Evolutionary conservation across 108 stramenopile species (phyloP), one percentile per base, ranked within the genome.

Genomic region (Cyclotella distinguenda): DNA sequence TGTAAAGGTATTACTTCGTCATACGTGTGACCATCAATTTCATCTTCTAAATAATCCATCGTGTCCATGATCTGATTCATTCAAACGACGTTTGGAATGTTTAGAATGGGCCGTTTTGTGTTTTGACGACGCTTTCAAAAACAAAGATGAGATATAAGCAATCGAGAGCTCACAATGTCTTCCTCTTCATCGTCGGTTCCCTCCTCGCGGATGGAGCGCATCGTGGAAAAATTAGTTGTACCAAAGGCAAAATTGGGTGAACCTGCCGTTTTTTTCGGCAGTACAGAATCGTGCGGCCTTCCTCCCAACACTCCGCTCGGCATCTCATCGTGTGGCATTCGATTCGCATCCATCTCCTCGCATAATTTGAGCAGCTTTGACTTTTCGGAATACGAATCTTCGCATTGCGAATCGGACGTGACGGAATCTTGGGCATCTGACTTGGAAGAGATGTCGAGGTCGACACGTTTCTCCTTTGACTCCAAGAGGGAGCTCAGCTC

Each of bases 1-100:
- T 87, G 84, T 9, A 88, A 43, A 9, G 90, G 90, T 23, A 89
- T 78, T n/a, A 89, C 48, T 35, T 89, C 88, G 25, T 85, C 83
- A 48, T 85, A 77, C 23, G 85, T 75, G 38, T 79, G 56, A 31
- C 64, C 72, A 33, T 89, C 88, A 39, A 85, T 73, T 57, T 86
- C 81, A 72, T 89, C 88, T 68, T 89, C 88, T 34, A 89, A 28
- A 18, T 60, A 53, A 68, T 89, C 88, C 70, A 89, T 72, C 6
- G 70, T 83, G 47, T 81, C 52, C 59, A 87, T 60, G 0, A 85
- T 49, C 66, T 64, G 49, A 52, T 45, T 40, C 19, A 48, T 26
- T 23, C 15, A 21, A 9, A 31, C 2, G 32, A 9, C 18, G 6
- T 19, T 10, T 27, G 3, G 19, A 4, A 28, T 5, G 32, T 40